These are phyloP conservation scores for Acidiella bohemica DNA, from an alignment of 495 filamentous ascomycete species.

Conservation along the genomic window DNA sequence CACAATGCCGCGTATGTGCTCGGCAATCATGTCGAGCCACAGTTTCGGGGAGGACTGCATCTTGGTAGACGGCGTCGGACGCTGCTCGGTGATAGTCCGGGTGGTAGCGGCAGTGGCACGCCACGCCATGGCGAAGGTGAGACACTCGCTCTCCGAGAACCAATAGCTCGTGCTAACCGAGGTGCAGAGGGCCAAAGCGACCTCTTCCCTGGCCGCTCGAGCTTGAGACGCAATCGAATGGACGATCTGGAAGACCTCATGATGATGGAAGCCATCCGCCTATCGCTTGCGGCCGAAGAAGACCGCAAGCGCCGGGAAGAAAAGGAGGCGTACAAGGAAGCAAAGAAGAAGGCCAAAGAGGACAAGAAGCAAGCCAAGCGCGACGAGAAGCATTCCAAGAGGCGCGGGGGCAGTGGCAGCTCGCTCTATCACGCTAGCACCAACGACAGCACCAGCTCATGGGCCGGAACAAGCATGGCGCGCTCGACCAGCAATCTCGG, in stretches of 20 bases:
- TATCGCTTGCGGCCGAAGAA: slow-evolving; percentile 81
- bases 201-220: slow-evolving; percentile 38
- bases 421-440: slow-evolving; percentile 10
- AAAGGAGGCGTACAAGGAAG: slow-evolving; percentile 65
- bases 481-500: slow-evolving; percentile 16
- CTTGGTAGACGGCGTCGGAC: slow-evolving; percentile 29
- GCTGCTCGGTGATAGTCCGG: slow-evolving; percentile 27
- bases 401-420: slow-evolving; percentile 25
- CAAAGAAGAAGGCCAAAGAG: slow-evolving; percentile 68
- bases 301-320: slow-evolving; percentile 70
- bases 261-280: slow-evolving; percentile 89
- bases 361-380: slow-evolving; percentile 66
- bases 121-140: slow-evolving; percentile 18
- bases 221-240: slow-evolving; percentile 51
- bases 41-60: slow-evolving; percentile 31
- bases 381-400: slow-evolving; percentile 56
- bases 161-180: slow-evolving; percentile 26
- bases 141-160: neutral
- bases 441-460: slow-evolving; percentile 20
- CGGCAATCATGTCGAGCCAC: slow-evolving; percentile 42
- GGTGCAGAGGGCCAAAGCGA: slow-evolving; percentile 34
- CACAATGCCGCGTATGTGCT: slow-evolving; percentile 94
- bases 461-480: slow-evolving; percentile 11
- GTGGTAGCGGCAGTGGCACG: slow-evolving; percentile 27
- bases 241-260: slow-evolving; percentile 95